Evolutionary conservation across 139 green algal genomes (phyloP), one percentile per base, ranked within the genome.

Genomic region (Coelastrella sp.): DNA sequence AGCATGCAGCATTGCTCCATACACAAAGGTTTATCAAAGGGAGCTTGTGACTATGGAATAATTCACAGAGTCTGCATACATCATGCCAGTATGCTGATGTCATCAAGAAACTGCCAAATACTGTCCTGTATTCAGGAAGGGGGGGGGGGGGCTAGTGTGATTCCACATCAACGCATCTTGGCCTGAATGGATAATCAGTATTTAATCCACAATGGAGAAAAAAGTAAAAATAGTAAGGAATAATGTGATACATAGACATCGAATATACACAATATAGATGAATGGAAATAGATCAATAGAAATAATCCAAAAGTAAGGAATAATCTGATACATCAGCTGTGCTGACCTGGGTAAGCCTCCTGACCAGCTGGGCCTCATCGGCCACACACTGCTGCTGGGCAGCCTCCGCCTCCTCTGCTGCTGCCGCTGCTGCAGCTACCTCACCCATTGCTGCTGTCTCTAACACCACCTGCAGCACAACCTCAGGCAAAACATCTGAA

Each of bases 321-420:
- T n/a, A n/a, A n/a, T n/a, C n/a, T n/a, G 15, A 14, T 72, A 19
- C 20, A 19, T 9, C 74, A 81, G 74, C 22, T 25, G 17, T 78
- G 6, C 14, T 84, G 5, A 84, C 79, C 57, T 84, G 79, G 8
- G 79, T 66, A 11, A 84, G 79, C 8, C 56, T n/a, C 27, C 20
- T n/a, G 8, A 84, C 68, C 20, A 84, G 15, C 20, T 68, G 19
- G 7, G 12, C 20, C 22, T 84, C 79, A 20, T 70, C 79, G 6
- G 7, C 56, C 11, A 19, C 19, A 27, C 20, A 57, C 57, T 84
- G 79, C 79, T 84, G 79, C 56, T 61, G 49, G 7, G 20, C 19
- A 15, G 17, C 17, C 57, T 84, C 79, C 11, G 79, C 56, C 57
- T 66, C 79, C 19, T 84, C 56, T 72, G 79, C 79, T 84, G 79